phyloP scores from a whole-genome alignment of 306 rosid genomes.

The Rubus parviflorus region DNA sequence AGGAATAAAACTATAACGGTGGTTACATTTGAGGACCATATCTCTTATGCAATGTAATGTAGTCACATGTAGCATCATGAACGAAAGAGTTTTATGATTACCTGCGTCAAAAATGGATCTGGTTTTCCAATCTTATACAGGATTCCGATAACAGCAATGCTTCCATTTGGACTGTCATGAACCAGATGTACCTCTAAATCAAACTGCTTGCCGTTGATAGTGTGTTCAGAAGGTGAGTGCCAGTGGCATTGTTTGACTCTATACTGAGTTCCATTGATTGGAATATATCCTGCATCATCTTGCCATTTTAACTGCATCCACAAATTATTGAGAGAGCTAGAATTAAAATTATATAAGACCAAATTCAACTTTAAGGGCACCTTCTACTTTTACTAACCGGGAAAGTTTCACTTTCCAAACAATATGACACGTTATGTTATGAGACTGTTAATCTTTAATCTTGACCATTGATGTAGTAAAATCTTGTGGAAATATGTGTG shows the following conservation, averaged over 20 bases:
- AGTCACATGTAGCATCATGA: not conserved
- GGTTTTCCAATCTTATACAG: conserved; percentile 48
- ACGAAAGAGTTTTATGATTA: conserved; percentile 15
- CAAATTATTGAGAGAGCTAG: not conserved
- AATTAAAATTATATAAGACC: not conserved
- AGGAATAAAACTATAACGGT: not conserved
- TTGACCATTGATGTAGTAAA: too few species aligned
- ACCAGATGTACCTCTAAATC: conserved; percentile 71
- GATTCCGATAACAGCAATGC: conserved; percentile 55
- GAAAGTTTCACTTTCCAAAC: too few species aligned
- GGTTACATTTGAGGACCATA: not conserved
- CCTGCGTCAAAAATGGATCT: conserved; percentile 54
- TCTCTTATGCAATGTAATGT: not conserved
- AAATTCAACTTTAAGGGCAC: not conserved
- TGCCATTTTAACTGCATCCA: conserved; percentile 50
- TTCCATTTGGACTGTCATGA: conserved; percentile 50
- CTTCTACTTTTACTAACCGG: too few species aligned
- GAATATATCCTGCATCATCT: conserved; percentile 42
- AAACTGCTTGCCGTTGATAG: conserved; percentile 49
- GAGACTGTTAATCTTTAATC: too few species aligned
- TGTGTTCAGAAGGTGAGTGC: conserved; percentile 85
- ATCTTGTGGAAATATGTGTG: too few species aligned
- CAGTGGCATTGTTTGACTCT: conserved; percentile 62
- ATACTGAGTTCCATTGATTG: conserved; percentile 50
- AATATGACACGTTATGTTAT: too few species aligned